Conservation (phyloP, 257 asterid genomes). For the Apocynum venetum region DNA sequence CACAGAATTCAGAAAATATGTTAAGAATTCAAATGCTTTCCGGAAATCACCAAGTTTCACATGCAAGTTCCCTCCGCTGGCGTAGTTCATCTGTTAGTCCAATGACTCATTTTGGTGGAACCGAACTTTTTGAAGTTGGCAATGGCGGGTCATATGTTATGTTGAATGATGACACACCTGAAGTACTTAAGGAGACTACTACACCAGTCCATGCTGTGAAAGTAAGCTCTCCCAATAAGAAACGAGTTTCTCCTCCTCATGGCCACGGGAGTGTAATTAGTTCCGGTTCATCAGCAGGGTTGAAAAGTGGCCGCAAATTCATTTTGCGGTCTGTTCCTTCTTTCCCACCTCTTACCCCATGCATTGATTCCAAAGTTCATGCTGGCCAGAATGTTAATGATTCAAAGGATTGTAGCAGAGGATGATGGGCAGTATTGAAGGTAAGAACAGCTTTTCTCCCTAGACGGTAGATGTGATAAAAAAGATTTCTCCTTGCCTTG, state of each 20-base stretch:
- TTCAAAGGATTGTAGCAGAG: conserved; percentile 32
- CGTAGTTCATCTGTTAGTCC: conserved; percentile 47
- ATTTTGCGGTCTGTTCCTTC: conserved; percentile 59
- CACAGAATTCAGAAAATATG: conserved; percentile 30
- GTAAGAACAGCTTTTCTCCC: neutral
- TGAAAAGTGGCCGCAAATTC: conserved; percentile 55
- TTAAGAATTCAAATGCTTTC: conserved; percentile 27
- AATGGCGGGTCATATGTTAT: conserved; percentile 26
- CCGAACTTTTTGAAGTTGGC: conserved; percentile 25
- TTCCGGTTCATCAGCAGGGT: conserved; percentile 40
- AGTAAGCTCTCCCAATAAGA: conserved; percentile 67
- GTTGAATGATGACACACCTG: conserved; percentile 57
- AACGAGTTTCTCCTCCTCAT: conserved; percentile 76
- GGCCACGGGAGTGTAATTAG: conserved; percentile 22
- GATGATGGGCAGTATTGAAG: conserved; percentile 13
- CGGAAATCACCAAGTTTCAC: conserved; percentile 29
- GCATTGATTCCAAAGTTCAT: conserved; percentile 32
- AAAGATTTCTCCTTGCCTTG: neutral
- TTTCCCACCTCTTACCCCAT: conserved; percentile 53
- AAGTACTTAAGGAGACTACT: conserved; percentile 46
- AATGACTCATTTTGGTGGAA: conserved; percentile 31
- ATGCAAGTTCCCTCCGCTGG: conserved; percentile 36
- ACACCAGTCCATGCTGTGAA: conserved; percentile 45
- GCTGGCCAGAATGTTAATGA: conserved; percentile 18
- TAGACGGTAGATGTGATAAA: neutral